Evolutionary conservation across 306 rosid species (phyloP).

Genomic region (Adenanthera pavonina): DNA sequence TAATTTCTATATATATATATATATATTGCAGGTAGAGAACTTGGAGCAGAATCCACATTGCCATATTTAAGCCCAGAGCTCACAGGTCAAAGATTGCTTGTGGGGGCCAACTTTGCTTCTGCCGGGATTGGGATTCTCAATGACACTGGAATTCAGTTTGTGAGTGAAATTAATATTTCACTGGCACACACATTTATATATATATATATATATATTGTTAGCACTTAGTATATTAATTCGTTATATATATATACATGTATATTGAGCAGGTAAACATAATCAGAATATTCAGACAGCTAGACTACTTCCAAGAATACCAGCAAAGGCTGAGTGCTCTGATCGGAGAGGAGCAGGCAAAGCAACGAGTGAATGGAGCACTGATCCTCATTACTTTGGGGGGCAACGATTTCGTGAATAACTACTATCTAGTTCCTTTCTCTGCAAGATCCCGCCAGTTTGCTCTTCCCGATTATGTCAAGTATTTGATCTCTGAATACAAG

Average conservation of each 20-base stretch:
- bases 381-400: slow-evolving; percentile 80
- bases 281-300: slow-evolving; percentile 63
- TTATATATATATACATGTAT: neutral
- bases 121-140: slow-evolving; percentile 94
- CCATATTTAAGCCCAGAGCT: slow-evolving; percentile 79
- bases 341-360: slow-evolving; percentile 47
- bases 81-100: slow-evolving; percentile 59
- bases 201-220: neutral
- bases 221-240: too few species aligned
- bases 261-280: slow-evolving; percentile 66
- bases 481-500: slow-evolving; percentile 62
- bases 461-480: slow-evolving; percentile 68
- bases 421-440: slow-evolving; percentile 75
- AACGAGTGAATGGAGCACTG: slow-evolving; percentile 56
- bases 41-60: slow-evolving; percentile 68
- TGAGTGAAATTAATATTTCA: slow-evolving; percentile 22
- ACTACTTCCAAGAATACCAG: slow-evolving; percentile 67
- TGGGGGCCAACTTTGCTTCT: slow-evolving; percentile 93
- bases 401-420: slow-evolving; percentile 88
- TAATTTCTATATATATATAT: too few species aligned
- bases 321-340: slow-evolving; percentile 54
- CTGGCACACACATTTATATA: neutral
- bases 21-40: slow-evolving; percentile 51
- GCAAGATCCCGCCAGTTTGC: slow-evolving; percentile 72
- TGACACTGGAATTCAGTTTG: slow-evolving; percentile 90